phyloP scores from a whole-genome alignment of 139 green algal genomes.

The Chlorokybus atmophyticus region DNA sequence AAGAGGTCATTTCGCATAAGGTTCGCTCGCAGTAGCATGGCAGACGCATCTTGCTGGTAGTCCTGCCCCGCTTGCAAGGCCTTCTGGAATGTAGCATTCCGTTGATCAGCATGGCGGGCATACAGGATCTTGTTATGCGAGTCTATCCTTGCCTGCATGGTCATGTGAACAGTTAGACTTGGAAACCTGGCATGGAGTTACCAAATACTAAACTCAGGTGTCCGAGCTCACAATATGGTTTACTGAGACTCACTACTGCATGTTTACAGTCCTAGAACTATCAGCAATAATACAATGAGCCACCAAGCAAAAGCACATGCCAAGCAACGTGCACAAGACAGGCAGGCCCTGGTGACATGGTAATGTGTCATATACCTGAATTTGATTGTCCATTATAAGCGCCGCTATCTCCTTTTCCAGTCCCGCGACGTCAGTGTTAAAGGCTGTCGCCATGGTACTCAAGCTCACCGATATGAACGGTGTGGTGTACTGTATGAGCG shows the following conservation, averaged over 20 bases:
- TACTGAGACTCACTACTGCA: no score
- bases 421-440: constrained; percentile 47
- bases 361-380: constrained; percentile 36
- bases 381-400: constrained; percentile 63
- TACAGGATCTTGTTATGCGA: constrained; percentile 60
- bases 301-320: no score
- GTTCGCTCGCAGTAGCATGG: constrained; percentile 58
- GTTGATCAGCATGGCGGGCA: constrained; percentile 46
- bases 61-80: constrained; percentile 43
- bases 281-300: no score
- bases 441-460: constrained; percentile 59
- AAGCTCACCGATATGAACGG: constrained; percentile 76
- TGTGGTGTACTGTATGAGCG: constrained; percentile 71
- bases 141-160: constrained; percentile 64
- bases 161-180: no score
- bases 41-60: constrained; percentile 49
- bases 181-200: no score
- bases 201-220: no score
- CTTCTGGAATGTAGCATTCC: constrained; percentile 49
- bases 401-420: constrained; percentile 60
- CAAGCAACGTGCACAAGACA: no score
- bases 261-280: no score
- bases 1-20: constrained; percentile 66
- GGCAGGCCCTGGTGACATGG: no score
- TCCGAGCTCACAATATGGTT: no score